Conservation (phyloP, 2,329 filamentous ascomycete genomes). For the Capronia americana region DNA sequence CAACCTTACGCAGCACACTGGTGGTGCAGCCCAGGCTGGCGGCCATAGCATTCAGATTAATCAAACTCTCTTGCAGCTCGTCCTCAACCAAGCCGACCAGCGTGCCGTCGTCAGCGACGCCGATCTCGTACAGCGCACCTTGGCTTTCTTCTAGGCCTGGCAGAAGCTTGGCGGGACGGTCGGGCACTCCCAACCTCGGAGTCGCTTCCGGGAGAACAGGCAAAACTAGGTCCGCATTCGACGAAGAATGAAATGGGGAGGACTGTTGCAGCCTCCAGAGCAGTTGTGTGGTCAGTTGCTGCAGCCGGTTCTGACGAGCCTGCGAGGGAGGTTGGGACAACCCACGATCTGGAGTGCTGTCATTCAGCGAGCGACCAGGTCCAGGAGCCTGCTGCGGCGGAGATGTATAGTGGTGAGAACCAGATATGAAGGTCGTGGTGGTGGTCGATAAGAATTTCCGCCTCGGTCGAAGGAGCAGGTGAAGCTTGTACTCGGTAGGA, state of each 20-base stretch:
- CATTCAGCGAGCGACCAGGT: slow-evolving; percentile 31
- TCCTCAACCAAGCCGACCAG: slow-evolving; percentile 87
- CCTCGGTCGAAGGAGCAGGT: slow-evolving; percentile 80
- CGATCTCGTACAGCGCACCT: slow-evolving; percentile 94
- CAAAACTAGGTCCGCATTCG: slow-evolving; percentile 74
- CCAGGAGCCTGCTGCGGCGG: slow-evolving; percentile 40
- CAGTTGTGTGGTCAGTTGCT: slow-evolving; percentile 92
- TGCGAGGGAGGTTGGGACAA: slow-evolving; percentile 63
- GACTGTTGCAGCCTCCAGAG: slow-evolving; percentile 96
- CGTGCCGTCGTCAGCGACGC: slow-evolving; percentile 91
- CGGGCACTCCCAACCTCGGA: slow-evolving; percentile 62
- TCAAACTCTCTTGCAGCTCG: slow-evolving; percentile 89
- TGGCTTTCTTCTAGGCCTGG: slow-evolving; percentile 89
- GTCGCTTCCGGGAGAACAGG: slow-evolving; percentile 73
- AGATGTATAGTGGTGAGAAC: slow-evolving; percentile 41
- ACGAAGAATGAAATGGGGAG: slow-evolving; percentile 84
- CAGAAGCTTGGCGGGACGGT: slow-evolving; percentile 61
- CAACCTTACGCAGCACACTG: slow-evolving; percentile 78
- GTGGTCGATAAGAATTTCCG: slow-evolving; percentile 75
- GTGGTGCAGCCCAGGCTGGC: slow-evolving; percentile 87
- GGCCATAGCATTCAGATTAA: slow-evolving; percentile 87
- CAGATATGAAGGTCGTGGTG: slow-evolving; percentile 54
- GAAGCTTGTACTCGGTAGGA: slow-evolving; percentile 95
- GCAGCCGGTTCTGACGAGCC: slow-evolving; percentile 79
- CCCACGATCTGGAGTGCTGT: slow-evolving; percentile 41